Conservation (phyloP, 148 eudicot species). For the Vaccinium myrtillus region DNA sequence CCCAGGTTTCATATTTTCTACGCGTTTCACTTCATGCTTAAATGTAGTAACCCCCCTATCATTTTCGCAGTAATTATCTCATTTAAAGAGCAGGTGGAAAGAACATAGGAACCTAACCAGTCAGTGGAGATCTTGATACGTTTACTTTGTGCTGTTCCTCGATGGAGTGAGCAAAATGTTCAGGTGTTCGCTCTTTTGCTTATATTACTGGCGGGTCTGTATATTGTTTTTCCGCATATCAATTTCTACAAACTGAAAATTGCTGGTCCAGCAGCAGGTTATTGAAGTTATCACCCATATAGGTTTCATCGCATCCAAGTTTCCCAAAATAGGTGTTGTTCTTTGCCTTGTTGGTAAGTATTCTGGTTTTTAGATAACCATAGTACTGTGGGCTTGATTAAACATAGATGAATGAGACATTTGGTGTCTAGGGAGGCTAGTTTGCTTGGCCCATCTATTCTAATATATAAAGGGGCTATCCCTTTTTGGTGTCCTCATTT, state of each 20-base stretch:
- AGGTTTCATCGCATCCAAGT: conserved; percentile 77
- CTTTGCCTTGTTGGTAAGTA: conserved; percentile 82
- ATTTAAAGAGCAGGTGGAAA: conserved; percentile 87
- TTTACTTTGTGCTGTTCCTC: conserved; percentile 88
- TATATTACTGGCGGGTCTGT: background rate
- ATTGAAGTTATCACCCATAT: conserved; percentile 74
- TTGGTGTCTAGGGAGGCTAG: background rate
- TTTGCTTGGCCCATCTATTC: background rate
- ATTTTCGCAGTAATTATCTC: conserved; percentile 67
- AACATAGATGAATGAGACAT: background rate
- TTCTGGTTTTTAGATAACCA: background rate
- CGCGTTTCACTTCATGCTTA: background rate
- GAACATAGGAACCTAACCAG: conserved; percentile 52
- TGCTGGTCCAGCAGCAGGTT: conserved; percentile 97
- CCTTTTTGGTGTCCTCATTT: no score
- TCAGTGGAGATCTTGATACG: conserved; percentile 92
- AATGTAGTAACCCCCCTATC: background rate
- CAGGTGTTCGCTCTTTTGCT: conserved; percentile 44
- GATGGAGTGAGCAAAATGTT: conserved; percentile 98
- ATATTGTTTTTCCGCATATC: background rate
- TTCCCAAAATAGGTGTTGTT: conserved; percentile 95
- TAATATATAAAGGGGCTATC: no score
- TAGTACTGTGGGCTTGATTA: background rate
- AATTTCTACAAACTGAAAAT: background rate
- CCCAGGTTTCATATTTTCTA: background rate